phyloP scores from a whole-genome alignment of 805 yeast species.

The Blastobotrys parvus region DNA sequence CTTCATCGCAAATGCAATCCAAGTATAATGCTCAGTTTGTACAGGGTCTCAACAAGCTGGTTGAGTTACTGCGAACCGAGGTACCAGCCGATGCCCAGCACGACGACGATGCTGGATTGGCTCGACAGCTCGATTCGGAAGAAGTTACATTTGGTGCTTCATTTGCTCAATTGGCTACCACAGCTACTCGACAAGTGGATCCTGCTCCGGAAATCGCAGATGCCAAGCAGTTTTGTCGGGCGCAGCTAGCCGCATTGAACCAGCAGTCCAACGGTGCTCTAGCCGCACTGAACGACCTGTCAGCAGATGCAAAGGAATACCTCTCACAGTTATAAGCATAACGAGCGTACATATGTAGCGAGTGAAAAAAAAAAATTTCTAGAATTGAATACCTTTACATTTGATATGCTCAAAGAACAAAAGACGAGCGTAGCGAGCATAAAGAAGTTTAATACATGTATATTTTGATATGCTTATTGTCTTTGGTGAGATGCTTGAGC shows the following conservation, averaged over 20 bases:
- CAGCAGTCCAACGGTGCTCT: slow-evolving; percentile 10
- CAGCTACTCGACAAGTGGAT: slow-evolving; percentile 55
- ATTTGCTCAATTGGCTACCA: slow-evolving; percentile 63
- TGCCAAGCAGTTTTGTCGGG: slow-evolving; percentile 21
- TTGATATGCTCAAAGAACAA: neutral
- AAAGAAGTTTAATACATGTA: slow-evolving; percentile 53
- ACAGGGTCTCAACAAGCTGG: slow-evolving; percentile 36
- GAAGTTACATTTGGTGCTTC: slow-evolving; percentile 81
- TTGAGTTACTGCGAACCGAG: slow-evolving; percentile 36
- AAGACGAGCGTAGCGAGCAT: too few species aligned
- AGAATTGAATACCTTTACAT: neutral
- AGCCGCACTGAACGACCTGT: slow-evolving; percentile 11
- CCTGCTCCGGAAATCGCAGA: slow-evolving; percentile 48
- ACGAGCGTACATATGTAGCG: neutral
- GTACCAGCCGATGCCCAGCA: slow-evolving; percentile 30
- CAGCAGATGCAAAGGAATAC: slow-evolving; percentile 12
- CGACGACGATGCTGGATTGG: slow-evolving; percentile 25
- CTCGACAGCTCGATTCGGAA: slow-evolving; percentile 25
- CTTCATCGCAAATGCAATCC: slow-evolving; percentile 31
- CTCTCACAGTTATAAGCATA: too few species aligned
- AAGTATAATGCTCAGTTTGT: slow-evolving; percentile 36
- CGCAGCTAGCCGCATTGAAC: slow-evolving; percentile 14
- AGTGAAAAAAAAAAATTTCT: neutral
- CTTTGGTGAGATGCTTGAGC: slow-evolving; percentile 15
- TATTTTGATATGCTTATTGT: slow-evolving; percentile 36